Evolutionary conservation across 306 rosid genomes (phyloP), one percentile per base, ranked within the genome.

Genomic region (Arachis hypogaea): DNA sequence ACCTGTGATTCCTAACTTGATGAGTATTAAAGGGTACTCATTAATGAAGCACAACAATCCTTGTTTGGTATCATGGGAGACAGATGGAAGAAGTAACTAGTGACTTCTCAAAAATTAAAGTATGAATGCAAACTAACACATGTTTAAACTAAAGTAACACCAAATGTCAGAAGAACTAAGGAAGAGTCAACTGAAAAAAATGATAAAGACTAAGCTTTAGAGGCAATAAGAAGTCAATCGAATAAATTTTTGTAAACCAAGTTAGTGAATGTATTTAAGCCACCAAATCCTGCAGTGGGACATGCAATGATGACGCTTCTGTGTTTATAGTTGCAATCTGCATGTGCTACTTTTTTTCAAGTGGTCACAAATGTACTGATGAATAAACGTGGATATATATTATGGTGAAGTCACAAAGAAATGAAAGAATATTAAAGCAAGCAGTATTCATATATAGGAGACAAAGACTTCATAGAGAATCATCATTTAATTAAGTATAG

Each of bases 171-270:
- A 70, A 14, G 55, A 45, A 59, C 46, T 70, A 71, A 46, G 57
- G 33, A 45, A 71, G 36, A 47, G 77, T 46, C 38, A 33, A 49
- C 57, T 38, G 70, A 73, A 61, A 61, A 69, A 61, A 50, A 61
- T n/a, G 60, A 61, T 73, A 62, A 73, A 42, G 77, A 59, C 68
- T 9, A 30, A 4, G 59, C 11, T 59, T 46, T 51, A 8, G 43
- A 45, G 33, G 30, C 36, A 44, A 28, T 59, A 14, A 44, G 16
- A 71, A 59, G 67, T 59, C 12, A 71, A 58, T 33, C 46, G 47
- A 30, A 55, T 60, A 44, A 9, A 59, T 45, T 59, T 42, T 16
- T 62, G 51, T 36, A 47, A 47, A 46, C 68, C 33, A 72, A 61
- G 40, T n/a, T 71, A 28, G 16, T 72, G 7, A 46, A 59, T 59